Percentiles rank a stretch among this genome's conserved stretches.
Evolutionary conservation across 2,329 filamentous ascomycete species (phyloP).

Genomic region (Tolypocladium tundrense): DNA sequence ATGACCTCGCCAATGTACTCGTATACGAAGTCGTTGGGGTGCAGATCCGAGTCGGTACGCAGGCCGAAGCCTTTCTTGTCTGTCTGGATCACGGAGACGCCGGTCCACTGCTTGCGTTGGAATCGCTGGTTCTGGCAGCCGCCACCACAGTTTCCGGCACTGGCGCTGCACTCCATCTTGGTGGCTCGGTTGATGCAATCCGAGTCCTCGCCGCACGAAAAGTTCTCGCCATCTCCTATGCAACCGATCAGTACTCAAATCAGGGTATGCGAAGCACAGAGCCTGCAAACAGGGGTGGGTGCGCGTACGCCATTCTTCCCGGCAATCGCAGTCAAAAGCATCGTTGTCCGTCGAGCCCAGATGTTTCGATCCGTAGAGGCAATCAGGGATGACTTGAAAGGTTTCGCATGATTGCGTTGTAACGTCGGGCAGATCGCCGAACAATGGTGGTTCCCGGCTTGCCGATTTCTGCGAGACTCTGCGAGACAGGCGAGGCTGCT

Average conservation of each 20-base stretch:
- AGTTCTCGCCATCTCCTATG: conserved; percentile 54
- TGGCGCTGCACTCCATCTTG: conserved; percentile 86
- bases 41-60: conserved; percentile 66
- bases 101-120: conserved; percentile 77
- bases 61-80: conserved; percentile 96
- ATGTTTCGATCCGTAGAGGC: conserved; percentile 83
- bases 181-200: conserved; percentile 98
- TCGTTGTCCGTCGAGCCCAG: conserved; percentile 87
- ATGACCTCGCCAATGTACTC: conserved; percentile 99
- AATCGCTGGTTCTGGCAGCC: conserved; percentile 94
- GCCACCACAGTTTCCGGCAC: conserved; percentile 71
- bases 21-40: conserved; percentile 84
- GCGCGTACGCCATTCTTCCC: conserved; percentile 84
- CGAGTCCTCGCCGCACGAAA: conserved; percentile 89
- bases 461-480: conserved; percentile 59
- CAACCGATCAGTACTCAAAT: conserved; percentile 6
- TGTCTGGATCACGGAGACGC: conserved; percentile 92
- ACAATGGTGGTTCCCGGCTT: conserved; percentile 54
- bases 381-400: conserved; percentile 76
- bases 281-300: not conserved
- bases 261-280: not conserved
- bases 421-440: conserved; percentile 64
- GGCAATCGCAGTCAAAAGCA: conserved; percentile 87
- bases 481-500: conserved; percentile 62
- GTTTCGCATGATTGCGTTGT: conserved; percentile 64